Conservation (phyloP, 2,329 filamentous ascomycete genomes). For the Arthrobotrys sinensis region DNA sequence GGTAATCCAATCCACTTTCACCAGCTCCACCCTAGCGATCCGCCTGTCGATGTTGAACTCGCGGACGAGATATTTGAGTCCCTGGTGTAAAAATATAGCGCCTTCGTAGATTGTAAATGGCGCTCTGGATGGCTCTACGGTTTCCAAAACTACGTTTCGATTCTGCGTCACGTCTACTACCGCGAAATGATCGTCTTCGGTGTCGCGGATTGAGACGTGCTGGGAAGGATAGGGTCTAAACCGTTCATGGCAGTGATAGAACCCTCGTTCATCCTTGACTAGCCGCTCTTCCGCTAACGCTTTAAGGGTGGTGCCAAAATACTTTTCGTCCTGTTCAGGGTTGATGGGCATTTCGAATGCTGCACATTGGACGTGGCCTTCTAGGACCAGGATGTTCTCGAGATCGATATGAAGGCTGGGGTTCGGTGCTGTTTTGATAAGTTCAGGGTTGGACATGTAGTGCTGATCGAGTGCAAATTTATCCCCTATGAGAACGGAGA, state of each 20-base stretch:
- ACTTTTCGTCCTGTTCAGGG: conserved; percentile 80
- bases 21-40: conserved; percentile 88
- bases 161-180: conserved; percentile 89
- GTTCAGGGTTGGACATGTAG: conserved; percentile 95
- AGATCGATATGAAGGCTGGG: conserved; percentile 91
- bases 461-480: conserved; percentile 92
- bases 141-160: conserved; percentile 88
- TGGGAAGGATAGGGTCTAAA: conserved; percentile 87
- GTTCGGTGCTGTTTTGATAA: conserved; percentile 87
- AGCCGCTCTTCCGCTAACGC: conserved; percentile 76
- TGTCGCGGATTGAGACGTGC: conserved; percentile 81
- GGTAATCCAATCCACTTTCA: conserved; percentile 95
- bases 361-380: conserved; percentile 95
- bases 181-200: conserved; percentile 88
- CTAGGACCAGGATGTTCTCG: conserved; percentile 89
- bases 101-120: conserved; percentile 97
- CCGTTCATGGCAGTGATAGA: conserved; percentile 89
- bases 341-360: conserved; percentile 94
- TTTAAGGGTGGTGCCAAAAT: conserved; percentile 82
- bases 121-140: conserved; percentile 94
- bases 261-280: conserved; percentile 80
- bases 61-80: conserved; percentile 90
- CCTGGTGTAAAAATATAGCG: conserved; percentile 96
- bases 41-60: conserved; percentile 83
- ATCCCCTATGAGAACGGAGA: conserved; percentile 91